A percentile compares a stretch with the other conserved stretches of the same genome.
phyloP scores from a whole-genome alignment of 139 green algal species.

The Chlorella vulgaris region DNA sequence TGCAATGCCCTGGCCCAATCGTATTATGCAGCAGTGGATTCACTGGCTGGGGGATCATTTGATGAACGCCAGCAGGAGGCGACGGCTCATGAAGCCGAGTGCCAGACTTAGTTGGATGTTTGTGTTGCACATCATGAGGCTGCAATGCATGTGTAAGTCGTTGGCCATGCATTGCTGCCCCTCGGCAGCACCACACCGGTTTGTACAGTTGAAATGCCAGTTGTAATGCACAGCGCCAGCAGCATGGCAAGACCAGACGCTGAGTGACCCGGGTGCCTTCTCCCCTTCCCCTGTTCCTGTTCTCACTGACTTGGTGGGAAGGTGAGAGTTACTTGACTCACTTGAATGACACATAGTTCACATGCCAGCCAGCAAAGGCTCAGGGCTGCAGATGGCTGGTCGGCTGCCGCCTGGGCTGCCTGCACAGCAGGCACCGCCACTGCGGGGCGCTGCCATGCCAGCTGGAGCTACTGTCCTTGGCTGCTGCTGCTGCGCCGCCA shows the following conservation, averaged over 20 bases:
- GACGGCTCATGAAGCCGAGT: slow-evolving; percentile 6
- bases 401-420: neutral
- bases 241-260: no score
- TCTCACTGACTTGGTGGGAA: no score
- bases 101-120: no score
- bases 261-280: neutral
- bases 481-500: slow-evolving; percentile 2
- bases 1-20: neutral
- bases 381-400: neutral
- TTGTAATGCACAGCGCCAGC: neutral
- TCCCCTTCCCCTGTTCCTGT: neutral
- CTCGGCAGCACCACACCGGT: neutral
- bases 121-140: no score
- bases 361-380: neutral
- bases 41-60: neutral
- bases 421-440: neutral
- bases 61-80: neutral
- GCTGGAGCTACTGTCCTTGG: neutral
- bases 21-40: slow-evolving; percentile 7
- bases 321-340: no score
- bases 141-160: no score
- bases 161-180: neutral
- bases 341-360: no score
- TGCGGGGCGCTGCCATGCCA: neutral
- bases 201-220: neutral